Conservation (phyloP, 179 eudicot species). For the Actinidia chinensis region DNA sequence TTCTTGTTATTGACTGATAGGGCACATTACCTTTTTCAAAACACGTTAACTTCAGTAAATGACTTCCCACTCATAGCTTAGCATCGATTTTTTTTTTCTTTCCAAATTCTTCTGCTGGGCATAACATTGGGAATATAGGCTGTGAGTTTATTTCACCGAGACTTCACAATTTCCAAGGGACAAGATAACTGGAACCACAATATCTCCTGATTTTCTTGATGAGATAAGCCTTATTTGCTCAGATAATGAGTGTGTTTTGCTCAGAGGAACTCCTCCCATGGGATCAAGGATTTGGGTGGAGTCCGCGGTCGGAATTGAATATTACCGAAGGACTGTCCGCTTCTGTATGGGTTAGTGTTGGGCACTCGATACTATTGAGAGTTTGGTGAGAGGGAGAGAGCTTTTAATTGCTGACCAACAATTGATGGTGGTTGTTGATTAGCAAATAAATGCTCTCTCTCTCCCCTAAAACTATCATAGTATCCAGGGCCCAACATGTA, state of each 20-base stretch:
- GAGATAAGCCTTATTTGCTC: constrained; percentile 33
- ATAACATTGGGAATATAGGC: constrained; percentile 45
- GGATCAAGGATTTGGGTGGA: constrained; percentile 28
- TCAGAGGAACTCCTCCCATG: constrained; percentile 30
- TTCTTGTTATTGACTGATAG: constrained; percentile 33
- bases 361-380: constrained; percentile 40
- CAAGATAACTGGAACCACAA: constrained; percentile 37
- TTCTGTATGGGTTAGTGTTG: constrained; percentile 33
- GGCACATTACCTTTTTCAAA: not conserved
- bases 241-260: constrained; percentile 11
- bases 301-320: constrained; percentile 24
- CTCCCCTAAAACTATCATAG: constrained; percentile 33
- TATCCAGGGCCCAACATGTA: constrained; percentile 33
- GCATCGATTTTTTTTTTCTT: not conserved
- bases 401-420: constrained; percentile 48
- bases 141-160: constrained; percentile 39
- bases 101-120: constrained; percentile 29
- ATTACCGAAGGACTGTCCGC: constrained; percentile 25
- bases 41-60: not conserved
- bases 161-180: constrained; percentile 33
- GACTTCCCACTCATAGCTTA: not conserved
- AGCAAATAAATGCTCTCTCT: constrained; percentile 44
- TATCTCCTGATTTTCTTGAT: constrained; percentile 31
- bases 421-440: constrained; percentile 50
- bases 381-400: constrained; percentile 44